Conservation (phyloP, 805 yeast genomes). For the Kazachstania psychrophila region DNA sequence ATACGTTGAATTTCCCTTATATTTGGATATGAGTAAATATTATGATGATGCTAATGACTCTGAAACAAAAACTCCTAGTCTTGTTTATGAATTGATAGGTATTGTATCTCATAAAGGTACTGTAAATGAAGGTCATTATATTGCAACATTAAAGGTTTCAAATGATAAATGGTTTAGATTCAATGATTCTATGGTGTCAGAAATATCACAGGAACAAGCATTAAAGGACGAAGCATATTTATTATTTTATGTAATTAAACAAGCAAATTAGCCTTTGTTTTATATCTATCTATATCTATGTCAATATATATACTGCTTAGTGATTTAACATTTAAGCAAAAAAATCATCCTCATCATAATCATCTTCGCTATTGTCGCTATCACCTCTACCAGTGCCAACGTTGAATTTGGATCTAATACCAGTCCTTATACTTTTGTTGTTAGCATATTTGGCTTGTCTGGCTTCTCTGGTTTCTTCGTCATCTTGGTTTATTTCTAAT, state of each 20-base stretch:
- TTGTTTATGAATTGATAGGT: slow-evolving; percentile 76
- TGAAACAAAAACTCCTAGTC: slow-evolving; percentile 18
- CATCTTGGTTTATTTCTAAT: slow-evolving; percentile 49
- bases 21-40: slow-evolving; percentile 63
- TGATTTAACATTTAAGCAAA: slow-evolving; percentile 32
- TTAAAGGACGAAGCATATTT: slow-evolving; percentile 69
- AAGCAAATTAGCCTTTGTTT: slow-evolving; percentile 13
- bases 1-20: slow-evolving; percentile 62
- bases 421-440: slow-evolving; percentile 40
- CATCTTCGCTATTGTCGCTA: slow-evolving; percentile 36
- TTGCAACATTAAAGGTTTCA: slow-evolving; percentile 64
- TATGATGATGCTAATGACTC: slow-evolving; percentile 14
- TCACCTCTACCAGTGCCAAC: slow-evolving; percentile 33
- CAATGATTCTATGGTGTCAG: slow-evolving; percentile 77
- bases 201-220: slow-evolving; percentile 57
- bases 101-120: slow-evolving; percentile 86
- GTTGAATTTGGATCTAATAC: slow-evolving; percentile 26
- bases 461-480: slow-evolving; percentile 48
- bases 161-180: slow-evolving; percentile 81
- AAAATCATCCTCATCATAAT: slow-evolving; percentile 39
- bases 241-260: slow-evolving; percentile 49
- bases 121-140: slow-evolving; percentile 92
- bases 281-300: not conserved
- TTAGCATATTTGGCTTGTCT: slow-evolving; percentile 42
- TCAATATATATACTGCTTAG: not conserved